These are phyloP conservation scores for Diplodia intermedia DNA, from an alignment of 2,329 filamentous ascomycete species.

Conservation along the genomic window DNA sequence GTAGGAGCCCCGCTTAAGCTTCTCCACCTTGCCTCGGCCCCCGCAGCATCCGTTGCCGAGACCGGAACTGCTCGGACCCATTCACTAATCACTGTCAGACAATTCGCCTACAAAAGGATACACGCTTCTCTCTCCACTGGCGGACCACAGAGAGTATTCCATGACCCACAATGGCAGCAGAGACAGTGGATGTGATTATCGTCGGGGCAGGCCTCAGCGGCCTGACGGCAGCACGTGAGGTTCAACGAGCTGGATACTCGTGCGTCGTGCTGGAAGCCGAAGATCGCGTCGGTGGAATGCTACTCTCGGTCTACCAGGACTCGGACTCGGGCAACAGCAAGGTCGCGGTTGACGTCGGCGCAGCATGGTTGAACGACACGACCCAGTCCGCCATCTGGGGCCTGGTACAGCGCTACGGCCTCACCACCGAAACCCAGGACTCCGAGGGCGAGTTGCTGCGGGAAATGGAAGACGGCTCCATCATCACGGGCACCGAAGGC, in stretches of 20 bases:
- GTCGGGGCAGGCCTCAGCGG: conserved; percentile 55
- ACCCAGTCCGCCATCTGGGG: conserved; percentile 57
- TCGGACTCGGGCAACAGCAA: conserved; percentile 33
- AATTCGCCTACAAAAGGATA: neutral
- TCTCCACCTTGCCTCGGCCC: neutral
- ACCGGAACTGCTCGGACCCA: neutral
- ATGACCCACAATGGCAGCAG: neutral
- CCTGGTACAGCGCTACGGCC: conserved; percentile 50
- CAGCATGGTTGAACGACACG: conserved; percentile 66
- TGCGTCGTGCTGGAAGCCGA: conserved; percentile 58
- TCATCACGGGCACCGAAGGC: conserved; percentile 5
- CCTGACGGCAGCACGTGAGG: conserved; percentile 41
- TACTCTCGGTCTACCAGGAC: conserved; percentile 45
- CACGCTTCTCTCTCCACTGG: neutral
- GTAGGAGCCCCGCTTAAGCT: neutral
- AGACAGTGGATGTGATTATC: conserved; percentile 42
- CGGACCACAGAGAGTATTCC: neutral
- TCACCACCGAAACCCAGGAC: conserved; percentile 58
- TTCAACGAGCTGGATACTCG: conserved; percentile 49
- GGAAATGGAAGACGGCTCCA: conserved; percentile 16
- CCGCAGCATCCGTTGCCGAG: neutral
- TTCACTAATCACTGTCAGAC: neutral
- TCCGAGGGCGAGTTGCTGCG: conserved; percentile 48
- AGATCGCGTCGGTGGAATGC: conserved; percentile 61
- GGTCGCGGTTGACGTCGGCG: conserved; percentile 57